Evolutionary conservation across 441 rosid genomes (phyloP), one percentile per base, ranked within the genome.

Genomic region (Populus trichocarpa): DNA sequence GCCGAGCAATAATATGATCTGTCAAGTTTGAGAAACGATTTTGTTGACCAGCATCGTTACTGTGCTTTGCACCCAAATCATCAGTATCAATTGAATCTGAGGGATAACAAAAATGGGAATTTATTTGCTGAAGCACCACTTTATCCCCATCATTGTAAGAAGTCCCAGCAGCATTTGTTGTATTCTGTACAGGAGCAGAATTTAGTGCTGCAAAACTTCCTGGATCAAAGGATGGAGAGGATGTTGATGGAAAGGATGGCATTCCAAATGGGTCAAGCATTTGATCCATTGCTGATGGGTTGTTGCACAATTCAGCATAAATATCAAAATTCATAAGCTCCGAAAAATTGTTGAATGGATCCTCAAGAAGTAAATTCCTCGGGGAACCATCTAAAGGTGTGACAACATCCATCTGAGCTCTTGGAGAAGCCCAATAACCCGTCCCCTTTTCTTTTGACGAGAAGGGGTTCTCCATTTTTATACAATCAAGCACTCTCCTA

Each of bases 251-350:
- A 81, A 76, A 78, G 73, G 87, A 73, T 0, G 88, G 57, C 61
- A 85, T 67, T 22, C 84, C 90, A 75, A 73, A 83, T 6, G 93
- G 83, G 32, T 86, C 72, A 78, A 86, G 80, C 80, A 88, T 83
- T 76, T 86, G 87, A 63, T 93, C 96, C 14, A 86, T 64, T 65
- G 83, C 74, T n/a, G 84, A 36, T 53, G 96, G 88, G 75, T 83
- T 88, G 80, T 80, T 90, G 83, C 88, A 91, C 91, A 90, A 90
- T 67, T 89, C 93, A 80, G 88, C 88, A 82, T 83, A 83, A 16
- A 83, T 63, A 71, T 95, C 97, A 6, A 89, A 84, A 88, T 89
- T 92, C 90, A 91, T 82, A 63, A 91, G 81, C 68, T 92, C 94
- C 0, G 88, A 76, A 42, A 90, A 80, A 86, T 77, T 84, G 79